Conservation (phyloP, 768 basidiomycete genomes). For the Auriculariales sp. region DNA sequence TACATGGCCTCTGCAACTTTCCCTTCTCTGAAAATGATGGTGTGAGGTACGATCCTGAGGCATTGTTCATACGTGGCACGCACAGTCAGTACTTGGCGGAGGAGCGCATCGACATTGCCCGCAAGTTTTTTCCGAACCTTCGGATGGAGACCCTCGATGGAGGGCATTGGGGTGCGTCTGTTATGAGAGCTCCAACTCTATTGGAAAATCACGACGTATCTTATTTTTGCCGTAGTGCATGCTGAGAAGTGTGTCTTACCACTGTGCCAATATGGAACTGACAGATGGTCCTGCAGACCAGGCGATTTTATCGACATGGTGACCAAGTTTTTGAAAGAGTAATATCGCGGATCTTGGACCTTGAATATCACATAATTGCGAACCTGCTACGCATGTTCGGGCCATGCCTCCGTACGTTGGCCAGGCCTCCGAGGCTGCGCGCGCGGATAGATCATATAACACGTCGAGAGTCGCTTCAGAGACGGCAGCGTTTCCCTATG, state of each 20-base stretch:
- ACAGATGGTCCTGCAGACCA: background rate
- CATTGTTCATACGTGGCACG: constrained; percentile 66
- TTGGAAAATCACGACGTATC: background rate
- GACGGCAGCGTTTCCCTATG: too few species aligned
- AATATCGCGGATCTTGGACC: too few species aligned
- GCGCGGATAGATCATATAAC: too few species aligned
- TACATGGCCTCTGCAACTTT: constrained; percentile 61
- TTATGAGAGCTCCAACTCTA: background rate
- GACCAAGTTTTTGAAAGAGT: background rate
- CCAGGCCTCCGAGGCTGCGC: too few species aligned
- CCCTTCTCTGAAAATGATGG: constrained; percentile 48
- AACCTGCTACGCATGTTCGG: too few species aligned
- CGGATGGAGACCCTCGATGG: constrained; percentile 49
- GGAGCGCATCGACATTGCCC: constrained; percentile 44
- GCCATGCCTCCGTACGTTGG: too few species aligned
- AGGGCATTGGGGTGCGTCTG: constrained; percentile 77
- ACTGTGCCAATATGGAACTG: background rate
- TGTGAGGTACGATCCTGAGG: constrained; percentile 38
- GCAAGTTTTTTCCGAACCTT: constrained; percentile 62
- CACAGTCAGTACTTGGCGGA: constrained; percentile 72
- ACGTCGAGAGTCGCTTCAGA: too few species aligned
- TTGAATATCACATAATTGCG: too few species aligned
- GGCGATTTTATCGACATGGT: background rate
- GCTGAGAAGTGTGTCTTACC: constrained; percentile 49
- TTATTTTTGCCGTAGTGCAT: constrained; percentile 39